Evolutionary conservation across 257 asterid genomes (phyloP).

Genomic region (Jacaranda copaia): DNA sequence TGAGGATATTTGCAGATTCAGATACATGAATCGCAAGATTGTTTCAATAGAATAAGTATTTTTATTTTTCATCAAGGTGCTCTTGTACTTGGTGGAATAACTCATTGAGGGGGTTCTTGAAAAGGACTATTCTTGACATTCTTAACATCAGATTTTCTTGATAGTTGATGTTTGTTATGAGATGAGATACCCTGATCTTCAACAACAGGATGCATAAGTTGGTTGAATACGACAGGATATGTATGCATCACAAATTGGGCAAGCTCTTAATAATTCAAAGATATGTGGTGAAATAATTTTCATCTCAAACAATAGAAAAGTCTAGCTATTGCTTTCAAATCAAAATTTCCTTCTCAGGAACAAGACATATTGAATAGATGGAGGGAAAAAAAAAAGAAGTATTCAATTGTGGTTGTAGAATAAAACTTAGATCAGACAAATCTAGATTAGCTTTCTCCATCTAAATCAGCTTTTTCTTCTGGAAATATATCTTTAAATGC

Average conservation of each 20-base stretch:
- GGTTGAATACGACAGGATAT: neutral
- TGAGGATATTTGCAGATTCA: slow-evolving; percentile 86
- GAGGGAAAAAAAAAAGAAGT: neutral
- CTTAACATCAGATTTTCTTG: neutral
- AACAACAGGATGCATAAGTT: neutral
- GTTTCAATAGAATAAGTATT: slow-evolving; percentile 65
- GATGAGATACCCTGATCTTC: neutral
- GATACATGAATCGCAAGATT: slow-evolving; percentile 67
- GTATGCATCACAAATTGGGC: too few species aligned
- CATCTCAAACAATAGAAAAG: slow-evolving; percentile 1
- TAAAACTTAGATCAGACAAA: slow-evolving; percentile 23
- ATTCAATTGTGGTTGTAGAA: slow-evolving; percentile 14
- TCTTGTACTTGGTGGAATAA: slow-evolving; percentile 14
- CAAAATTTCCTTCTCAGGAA: slow-evolving; percentile 5
- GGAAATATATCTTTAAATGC: slow-evolving; percentile 77
- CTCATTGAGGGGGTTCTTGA: slow-evolving; percentile 4
- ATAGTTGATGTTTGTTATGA: neutral
- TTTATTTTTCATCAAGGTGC: slow-evolving; percentile 1
- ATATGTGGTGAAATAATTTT: neutral
- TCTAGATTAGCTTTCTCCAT: slow-evolving; percentile 19
- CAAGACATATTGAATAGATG: neutral
- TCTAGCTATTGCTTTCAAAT: slow-evolving; percentile 10
- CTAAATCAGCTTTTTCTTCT: slow-evolving; percentile 88
- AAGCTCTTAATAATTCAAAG: neutral
- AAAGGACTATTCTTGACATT: slow-evolving; percentile 32